Conservation (phyloP, 495 filamentous ascomycete species). For the Aspergillus conjunctus region DNA sequence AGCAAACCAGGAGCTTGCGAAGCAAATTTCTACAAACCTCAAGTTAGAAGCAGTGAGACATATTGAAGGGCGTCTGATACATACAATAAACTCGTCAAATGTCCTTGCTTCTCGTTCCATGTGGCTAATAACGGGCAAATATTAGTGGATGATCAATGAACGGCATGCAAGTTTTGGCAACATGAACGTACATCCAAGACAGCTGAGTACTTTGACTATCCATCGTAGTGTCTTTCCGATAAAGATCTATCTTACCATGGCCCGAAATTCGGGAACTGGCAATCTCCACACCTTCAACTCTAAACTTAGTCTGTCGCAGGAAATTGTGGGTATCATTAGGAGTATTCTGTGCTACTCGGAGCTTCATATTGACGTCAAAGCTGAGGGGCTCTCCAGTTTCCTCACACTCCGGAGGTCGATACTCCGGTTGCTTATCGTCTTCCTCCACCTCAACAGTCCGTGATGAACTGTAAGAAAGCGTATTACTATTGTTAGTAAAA, state of each 20-base stretch:
- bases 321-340: neutral
- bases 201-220: neutral
- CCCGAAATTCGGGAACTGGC: neutral
- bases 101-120: constrained; percentile 1
- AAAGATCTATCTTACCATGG: neutral
- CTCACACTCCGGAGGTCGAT: neutral
- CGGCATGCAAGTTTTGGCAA: neutral
- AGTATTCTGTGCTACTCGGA: neutral
- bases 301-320: neutral
- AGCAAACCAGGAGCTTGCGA: neutral
- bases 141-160: neutral
- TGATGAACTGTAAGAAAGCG: neutral
- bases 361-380: constrained; percentile 7
- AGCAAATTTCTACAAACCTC: neutral
- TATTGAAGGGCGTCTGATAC: neutral
- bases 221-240: neutral
- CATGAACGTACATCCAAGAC: neutral
- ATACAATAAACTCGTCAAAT: constrained; percentile 9
- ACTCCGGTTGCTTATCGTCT: neutral
- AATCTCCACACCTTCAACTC: neutral
- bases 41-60: neutral
- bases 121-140: neutral
- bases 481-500: no score
- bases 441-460: neutral
- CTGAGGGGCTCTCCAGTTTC: constrained; percentile 8